Percentiles rank a stretch among this genome's conserved stretches.
Evolutionary conservation across 805 yeast species (phyloP).

Genomic region (Komagataella kurtzmanii): DNA sequence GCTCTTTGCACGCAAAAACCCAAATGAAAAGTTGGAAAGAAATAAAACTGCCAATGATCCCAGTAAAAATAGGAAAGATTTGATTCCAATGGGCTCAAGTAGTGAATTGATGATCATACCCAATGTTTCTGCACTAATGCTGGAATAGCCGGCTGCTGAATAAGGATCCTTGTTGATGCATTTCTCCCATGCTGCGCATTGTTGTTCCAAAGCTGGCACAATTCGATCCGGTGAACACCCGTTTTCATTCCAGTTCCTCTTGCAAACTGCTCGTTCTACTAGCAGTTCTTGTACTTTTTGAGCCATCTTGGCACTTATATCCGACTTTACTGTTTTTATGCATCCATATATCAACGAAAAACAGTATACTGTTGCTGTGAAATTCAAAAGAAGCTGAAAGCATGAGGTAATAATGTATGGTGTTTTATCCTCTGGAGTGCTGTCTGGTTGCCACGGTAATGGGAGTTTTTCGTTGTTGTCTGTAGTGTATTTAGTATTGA

Average conservation of each 20-base stretch:
- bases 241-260: constrained; percentile 36
- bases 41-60: constrained; percentile 27
- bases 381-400: constrained; percentile 41
- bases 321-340: constrained; percentile 35
- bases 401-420: constrained; percentile 52
- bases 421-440: constrained; percentile 35
- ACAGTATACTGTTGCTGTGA: constrained; percentile 28
- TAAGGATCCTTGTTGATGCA: constrained; percentile 52
- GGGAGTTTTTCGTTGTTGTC: constrained; percentile 23
- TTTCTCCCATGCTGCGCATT: constrained; percentile 48
- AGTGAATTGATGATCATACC: constrained; percentile 51
- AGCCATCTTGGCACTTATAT: constrained; percentile 36
- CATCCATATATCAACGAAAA: constrained; percentile 28
- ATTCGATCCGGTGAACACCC: constrained; percentile 40
- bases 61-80: constrained; percentile 32
- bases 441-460: constrained; percentile 41
- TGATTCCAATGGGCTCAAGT: constrained; percentile 54
- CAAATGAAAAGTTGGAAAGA: constrained; percentile 50
- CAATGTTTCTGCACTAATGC: constrained; percentile 45
- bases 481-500: neutral
- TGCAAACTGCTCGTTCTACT: constrained; percentile 41
- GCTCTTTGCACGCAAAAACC: constrained; percentile 45
- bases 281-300: constrained; percentile 30
- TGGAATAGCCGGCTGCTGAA: constrained; percentile 34
- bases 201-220: constrained; percentile 43